A percentile compares a stretch with the other conserved stretches of the same genome.
phyloP scores from a whole-genome alignment of 768 basidiomycete species.

The Termitomyces sp. region DNA sequence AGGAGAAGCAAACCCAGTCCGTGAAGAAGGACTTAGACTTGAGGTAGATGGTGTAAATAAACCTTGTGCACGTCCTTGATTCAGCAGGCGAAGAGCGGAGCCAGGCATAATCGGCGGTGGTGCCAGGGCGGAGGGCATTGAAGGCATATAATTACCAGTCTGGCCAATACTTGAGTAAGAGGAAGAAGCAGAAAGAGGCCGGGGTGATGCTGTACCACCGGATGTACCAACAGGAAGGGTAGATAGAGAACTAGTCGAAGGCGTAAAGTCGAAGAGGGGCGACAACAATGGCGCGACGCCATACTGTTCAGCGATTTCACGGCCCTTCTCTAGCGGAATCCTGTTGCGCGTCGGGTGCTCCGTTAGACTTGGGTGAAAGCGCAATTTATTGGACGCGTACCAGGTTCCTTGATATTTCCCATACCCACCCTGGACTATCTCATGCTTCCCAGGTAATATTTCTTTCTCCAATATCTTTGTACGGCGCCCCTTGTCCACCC shows the following conservation, averaged over 20 bases:
- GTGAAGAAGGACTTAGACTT: slow-evolving; percentile 37
- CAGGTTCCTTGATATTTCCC: slow-evolving; percentile 99
- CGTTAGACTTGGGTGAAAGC: slow-evolving; percentile 1
- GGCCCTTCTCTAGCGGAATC: slow-evolving; percentile 94
- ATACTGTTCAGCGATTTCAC: slow-evolving; percentile 89
- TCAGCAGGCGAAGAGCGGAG: slow-evolving; percentile 77
- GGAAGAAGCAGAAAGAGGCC: slow-evolving; percentile 65
- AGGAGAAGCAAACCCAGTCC: slow-evolving; percentile 51
- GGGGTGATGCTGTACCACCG: slow-evolving; percentile 48
- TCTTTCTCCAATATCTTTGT: slow-evolving; percentile 98
- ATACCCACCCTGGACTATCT: slow-evolving; percentile 98
- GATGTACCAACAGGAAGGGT: slow-evolving; percentile 57
- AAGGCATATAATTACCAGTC: slow-evolving; percentile 39
- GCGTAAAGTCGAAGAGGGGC: slow-evolving; percentile 92
- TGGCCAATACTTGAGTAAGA: slow-evolving; percentile 58
- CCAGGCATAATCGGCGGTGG: slow-evolving; percentile 88
- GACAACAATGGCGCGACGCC: slow-evolving; percentile 85
- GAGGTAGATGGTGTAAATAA: slow-evolving; percentile 85
- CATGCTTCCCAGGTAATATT: slow-evolving; percentile 91
- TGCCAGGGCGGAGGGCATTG: slow-evolving; percentile 55
- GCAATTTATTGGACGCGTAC: slow-evolving; percentile 40
- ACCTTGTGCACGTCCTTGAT: slow-evolving; percentile 84
- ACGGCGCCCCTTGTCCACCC: slow-evolving; percentile 92
- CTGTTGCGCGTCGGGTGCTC: slow-evolving; percentile 33
- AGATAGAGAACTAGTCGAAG: slow-evolving; percentile 66